Evolutionary conservation across 257 asterid genomes (phyloP), one percentile per base, ranked within the genome.

Genomic region (Anisodus acutangulus): DNA sequence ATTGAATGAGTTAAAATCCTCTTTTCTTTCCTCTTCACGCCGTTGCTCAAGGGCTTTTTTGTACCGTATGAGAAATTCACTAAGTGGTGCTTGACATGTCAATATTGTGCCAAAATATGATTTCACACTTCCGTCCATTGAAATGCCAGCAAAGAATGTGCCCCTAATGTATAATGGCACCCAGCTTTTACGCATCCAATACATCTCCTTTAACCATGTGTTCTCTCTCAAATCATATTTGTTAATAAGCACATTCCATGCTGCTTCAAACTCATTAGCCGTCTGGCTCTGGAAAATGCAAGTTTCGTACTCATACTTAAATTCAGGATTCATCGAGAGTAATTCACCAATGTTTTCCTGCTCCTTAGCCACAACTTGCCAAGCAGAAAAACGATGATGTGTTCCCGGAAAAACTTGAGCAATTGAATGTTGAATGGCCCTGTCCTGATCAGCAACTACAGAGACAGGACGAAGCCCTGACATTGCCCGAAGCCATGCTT

Each of bases 61-160:
- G 8, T 94, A 96, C 13, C 97, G 87, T 9, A 85, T 51, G 41
- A 93, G 57, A 59, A 96, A 96, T 86, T 96, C 99, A 59, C 87
- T 81, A 66, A 86, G 89, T 7, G 97, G 92, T 4, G 95, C 90
- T 59, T 91, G 95, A 39, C 93, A 83, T 3, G 95, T 93, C 90
- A 96, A 83, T 60, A 85, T 26, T 0, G 92, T 85, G 66, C 95
- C 86, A 69, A 94, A 96, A 84, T 91, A 94, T 2, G 98, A 90
- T 85, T 90, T 93, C 70, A 96, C 79, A 92, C 93, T 91, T 70
- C 95, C 99, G 19, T 92, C 97, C 9, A 92, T 88, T 1, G 98
- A 97, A 60, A 96, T 93, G 45, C 98, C 97, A 22, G 99, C 98
- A 81, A 96, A 94, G 87, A 96, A 96, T 19, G 97, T 92, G 60